Percentiles rank a stretch among this genome's conserved stretches.
Conservation (phyloP, 2,329 filamentous ascomycete species). For the Aaosphaeria arxii region DNA sequence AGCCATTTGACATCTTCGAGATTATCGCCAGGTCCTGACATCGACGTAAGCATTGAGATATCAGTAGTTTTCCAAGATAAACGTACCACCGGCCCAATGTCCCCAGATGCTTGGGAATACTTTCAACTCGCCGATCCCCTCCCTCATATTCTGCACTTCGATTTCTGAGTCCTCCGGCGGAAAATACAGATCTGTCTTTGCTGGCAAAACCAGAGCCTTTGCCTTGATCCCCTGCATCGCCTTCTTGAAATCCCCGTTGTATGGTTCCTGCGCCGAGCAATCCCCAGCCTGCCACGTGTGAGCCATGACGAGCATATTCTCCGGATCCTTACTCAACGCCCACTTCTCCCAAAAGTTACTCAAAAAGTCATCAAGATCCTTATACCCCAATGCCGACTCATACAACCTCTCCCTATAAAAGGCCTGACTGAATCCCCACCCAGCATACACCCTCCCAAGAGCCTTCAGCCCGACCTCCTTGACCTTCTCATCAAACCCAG, state of each 20-base stretch:
- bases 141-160: conserved; percentile 63
- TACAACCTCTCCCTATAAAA: conserved; percentile 74
- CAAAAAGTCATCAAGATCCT: conserved; percentile 71
- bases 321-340: conserved; percentile 71
- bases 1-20: conserved; percentile 71
- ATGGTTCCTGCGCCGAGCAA: conserved; percentile 65
- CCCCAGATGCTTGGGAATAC: conserved; percentile 64
- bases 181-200: conserved; percentile 76
- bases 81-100: conserved; percentile 53
- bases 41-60: neutral
- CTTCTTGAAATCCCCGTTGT: conserved; percentile 62
- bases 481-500: conserved; percentile 54
- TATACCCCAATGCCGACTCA: conserved; percentile 62
- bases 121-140: conserved; percentile 54
- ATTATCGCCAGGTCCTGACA: conserved; percentile 64
- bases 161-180: conserved; percentile 76
- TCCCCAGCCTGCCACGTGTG: conserved; percentile 77
- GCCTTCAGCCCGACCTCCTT: conserved; percentile 62
- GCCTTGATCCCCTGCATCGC: conserved; percentile 66
- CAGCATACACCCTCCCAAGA: conserved; percentile 72
- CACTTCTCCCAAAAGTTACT: conserved; percentile 73
- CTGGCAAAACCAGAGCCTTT: conserved; percentile 67
- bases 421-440: conserved; percentile 76
- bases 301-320: conserved; percentile 72
- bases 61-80: neutral